Conservation (phyloP, 129 eudicot species). For the Flaveria bidentis region DNA sequence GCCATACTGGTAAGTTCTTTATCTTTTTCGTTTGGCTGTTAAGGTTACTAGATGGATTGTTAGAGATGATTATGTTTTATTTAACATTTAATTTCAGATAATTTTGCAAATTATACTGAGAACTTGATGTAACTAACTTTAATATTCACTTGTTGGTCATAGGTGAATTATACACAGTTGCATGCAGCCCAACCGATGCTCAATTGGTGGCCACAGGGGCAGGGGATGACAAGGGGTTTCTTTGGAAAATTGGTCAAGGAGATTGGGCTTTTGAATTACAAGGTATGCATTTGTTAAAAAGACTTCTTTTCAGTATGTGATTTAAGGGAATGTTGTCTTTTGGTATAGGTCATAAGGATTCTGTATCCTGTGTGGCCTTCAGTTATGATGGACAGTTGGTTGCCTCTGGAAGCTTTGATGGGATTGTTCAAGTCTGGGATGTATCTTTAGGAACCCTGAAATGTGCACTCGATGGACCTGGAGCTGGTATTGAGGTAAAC, state of each 20-base stretch:
- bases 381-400: slow-evolving; percentile 86
- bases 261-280: slow-evolving; percentile 88
- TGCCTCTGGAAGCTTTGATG: slow-evolving; percentile 93
- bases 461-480: slow-evolving; percentile 86
- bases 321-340: background rate
- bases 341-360: slow-evolving; percentile 74
- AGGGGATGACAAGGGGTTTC: slow-evolving; percentile 91
- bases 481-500: slow-evolving; percentile 77
- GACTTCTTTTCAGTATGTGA: background rate
- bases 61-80: background rate
- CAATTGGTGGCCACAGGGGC: slow-evolving; percentile 96
- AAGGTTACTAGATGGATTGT: background rate
- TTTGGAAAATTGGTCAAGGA: slow-evolving; percentile 86
- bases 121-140: slow-evolving; percentile 7
- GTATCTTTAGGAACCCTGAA: slow-evolving; percentile 47
- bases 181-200: slow-evolving; percentile 87
- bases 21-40: background rate
- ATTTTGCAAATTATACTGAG: background rate
- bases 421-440: slow-evolving; percentile 80
- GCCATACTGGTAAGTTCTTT: slow-evolving; percentile 68
- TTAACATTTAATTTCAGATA: background rate
- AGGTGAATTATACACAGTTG: slow-evolving; percentile 90
- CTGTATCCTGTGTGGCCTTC: slow-evolving; percentile 75
- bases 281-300: slow-evolving; percentile 44
- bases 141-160: slow-evolving; percentile 4